A percentile compares a stretch with the other conserved stretches of the same genome.
Conservation (phyloP, 1,284 basidiomycete genomes). For the Ganoderma lucidum region DNA sequence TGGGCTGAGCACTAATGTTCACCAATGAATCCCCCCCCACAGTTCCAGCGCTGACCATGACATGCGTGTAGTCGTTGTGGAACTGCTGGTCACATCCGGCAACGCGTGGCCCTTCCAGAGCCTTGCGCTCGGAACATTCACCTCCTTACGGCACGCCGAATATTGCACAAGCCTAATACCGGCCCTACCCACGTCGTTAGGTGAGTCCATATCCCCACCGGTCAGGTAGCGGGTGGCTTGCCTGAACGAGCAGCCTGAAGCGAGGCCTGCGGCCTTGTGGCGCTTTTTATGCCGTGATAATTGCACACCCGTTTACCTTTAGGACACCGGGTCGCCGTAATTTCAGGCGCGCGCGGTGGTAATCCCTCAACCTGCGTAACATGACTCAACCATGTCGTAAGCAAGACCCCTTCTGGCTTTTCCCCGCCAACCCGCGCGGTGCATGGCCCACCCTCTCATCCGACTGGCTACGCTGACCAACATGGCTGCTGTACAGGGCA, state of each 20-base stretch:
- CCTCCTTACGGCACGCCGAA: background rate
- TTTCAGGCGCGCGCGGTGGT: slow-evolving; percentile 10
- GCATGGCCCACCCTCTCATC: background rate
- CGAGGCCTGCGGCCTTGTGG: slow-evolving; percentile 24
- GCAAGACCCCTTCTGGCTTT: background rate
- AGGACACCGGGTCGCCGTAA: slow-evolving; percentile 16
- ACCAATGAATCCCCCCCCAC: background rate
- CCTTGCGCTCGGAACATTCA: background rate
- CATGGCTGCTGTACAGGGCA: background rate
- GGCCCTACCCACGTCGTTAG: background rate
- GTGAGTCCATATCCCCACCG: slow-evolving; percentile 4
- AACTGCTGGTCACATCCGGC: background rate
- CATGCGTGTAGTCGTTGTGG: slow-evolving; percentile 8
- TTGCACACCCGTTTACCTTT: slow-evolving; percentile 20
- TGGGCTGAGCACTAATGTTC: background rate
- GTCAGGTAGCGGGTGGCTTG: background rate
- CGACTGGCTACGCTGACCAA: background rate
- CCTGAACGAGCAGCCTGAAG: slow-evolving; percentile 1
- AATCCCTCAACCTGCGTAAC: background rate
- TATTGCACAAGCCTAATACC: background rate
- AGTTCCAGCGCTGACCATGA: slow-evolving; percentile 18
- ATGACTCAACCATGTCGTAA: slow-evolving; percentile 33
- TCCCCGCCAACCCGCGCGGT: background rate
- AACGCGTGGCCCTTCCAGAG: background rate
- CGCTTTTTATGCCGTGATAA: slow-evolving; percentile 25